Base-by-base conservation (phyloP, 2,329 filamentous ascomycete species). In the Plectosphaerella plurivora region DNA sequence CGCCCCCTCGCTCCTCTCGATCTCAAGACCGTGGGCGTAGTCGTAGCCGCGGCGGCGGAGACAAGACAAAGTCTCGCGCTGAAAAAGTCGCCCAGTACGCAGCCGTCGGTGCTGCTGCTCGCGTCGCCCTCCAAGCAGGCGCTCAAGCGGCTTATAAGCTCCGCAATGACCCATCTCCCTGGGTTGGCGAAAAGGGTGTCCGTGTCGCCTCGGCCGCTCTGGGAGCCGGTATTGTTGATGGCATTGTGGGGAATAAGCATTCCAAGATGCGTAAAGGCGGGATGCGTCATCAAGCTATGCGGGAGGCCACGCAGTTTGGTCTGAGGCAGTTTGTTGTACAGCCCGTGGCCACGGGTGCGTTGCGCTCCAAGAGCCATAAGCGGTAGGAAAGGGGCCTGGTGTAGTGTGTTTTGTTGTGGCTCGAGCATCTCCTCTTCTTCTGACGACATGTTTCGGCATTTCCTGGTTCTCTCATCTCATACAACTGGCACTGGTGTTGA, bases 151-250 rank as follows among this genome's bases (percentile, higher is more conserved):
- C 74, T 9, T 73, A 77, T 65, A 68, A 73, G 47, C 67, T 73
- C 47, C 73, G 74, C 47, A 68, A 73, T 45, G 72, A 77, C 15
- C 67, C 69, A 1, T 72, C 75, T 3, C 64, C 69, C 1, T 79
- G 76, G 76, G 62, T 74, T 5, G 74, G 76, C 0, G 63, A 73
- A 11, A 79, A 79, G 56, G 76, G 75, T 5, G 73, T 73, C 45
- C 75, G 74, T 50, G 65, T 79, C 3, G 76, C 74, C 2, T 74
- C 74, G 2, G 75, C 75, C 2, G 76, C 76, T 2, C 54, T 79
- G 1, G 74, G 75, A 16, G 76, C 76, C 1, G 76, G 75, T 0
- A 62, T 78, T 16, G 70, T 77, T 39, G 75, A 78, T 53, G 73
- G 74, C 0, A 71, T 78, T 33, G 68, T 75, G 46, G 64, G 64